phyloP scores from a whole-genome alignment of 2,329 filamentous ascomycete species.

The Xylariaceae sp. region DNA sequence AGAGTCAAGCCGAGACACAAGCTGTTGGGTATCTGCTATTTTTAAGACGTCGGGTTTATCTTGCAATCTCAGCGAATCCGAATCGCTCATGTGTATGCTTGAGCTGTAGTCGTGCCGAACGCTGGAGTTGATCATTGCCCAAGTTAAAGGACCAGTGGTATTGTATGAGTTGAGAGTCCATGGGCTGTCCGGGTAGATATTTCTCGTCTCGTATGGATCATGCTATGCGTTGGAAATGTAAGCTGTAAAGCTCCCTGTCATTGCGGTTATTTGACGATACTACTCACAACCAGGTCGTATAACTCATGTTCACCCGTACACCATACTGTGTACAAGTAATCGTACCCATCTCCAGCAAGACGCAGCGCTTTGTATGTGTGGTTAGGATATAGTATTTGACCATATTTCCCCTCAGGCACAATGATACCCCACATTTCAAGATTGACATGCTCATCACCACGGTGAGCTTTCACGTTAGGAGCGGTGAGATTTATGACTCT shows the following conservation, averaged over 20 bases:
- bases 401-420: conserved; percentile 14
- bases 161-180: not conserved
- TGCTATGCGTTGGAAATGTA: conserved; percentile 21
- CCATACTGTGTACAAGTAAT: conserved; percentile 2
- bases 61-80: too few species aligned
- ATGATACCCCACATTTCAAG: conserved; percentile 3
- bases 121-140: not conserved
- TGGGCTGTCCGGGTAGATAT: not conserved
- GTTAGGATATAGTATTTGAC: conserved; percentile 21
- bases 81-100: too few species aligned
- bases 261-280: conserved; percentile 1
- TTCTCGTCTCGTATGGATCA: conserved; percentile 14
- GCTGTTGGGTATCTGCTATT: conserved; percentile 27
- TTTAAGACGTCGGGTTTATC: too few species aligned
- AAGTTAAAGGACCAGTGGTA: not conserved
- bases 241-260: not conserved
- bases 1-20: conserved; percentile 44
- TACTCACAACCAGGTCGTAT: conserved; percentile 4
- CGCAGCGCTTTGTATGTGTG: conserved; percentile 26
- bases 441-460: conserved; percentile 2
- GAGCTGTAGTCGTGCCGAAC: too few species aligned
- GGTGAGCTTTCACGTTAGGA: not conserved
- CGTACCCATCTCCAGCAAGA: not conserved
- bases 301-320: conserved; percentile 4
- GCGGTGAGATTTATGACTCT: not conserved